Percentiles rank a stretch among this genome's conserved stretches.
Evolutionary conservation across 2,329 filamentous ascomycete genomes (phyloP).

Genomic region (Verticillium nonalfalfae): DNA sequence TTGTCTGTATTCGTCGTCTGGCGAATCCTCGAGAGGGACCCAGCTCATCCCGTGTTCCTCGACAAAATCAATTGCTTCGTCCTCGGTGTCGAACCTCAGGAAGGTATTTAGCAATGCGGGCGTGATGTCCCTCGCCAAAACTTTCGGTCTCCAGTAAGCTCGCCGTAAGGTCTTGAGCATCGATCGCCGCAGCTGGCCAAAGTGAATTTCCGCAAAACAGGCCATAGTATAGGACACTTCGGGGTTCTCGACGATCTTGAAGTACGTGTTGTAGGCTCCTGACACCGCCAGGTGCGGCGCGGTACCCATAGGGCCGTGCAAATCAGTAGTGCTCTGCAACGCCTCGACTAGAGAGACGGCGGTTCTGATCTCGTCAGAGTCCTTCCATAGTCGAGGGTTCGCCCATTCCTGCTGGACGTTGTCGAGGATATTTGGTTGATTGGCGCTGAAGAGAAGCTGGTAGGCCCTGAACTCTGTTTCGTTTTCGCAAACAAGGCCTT

Average conservation of each 20-base stretch:
- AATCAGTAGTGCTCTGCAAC: conserved; percentile 50
- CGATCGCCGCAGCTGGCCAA: conserved; percentile 52
- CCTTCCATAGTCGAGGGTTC: conserved; percentile 44
- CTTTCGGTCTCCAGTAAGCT: conserved; percentile 49
- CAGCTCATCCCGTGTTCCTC: conserved; percentile 52
- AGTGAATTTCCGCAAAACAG: conserved; percentile 63
- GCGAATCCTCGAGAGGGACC: conserved; percentile 24
- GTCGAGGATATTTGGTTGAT: conserved; percentile 49
- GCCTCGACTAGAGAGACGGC: conserved; percentile 55
- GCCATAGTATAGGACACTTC: conserved; percentile 63
- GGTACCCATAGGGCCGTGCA: conserved; percentile 51
- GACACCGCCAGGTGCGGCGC: conserved; percentile 41
- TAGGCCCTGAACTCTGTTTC: conserved; percentile 63
- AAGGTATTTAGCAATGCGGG: conserved; percentile 47
- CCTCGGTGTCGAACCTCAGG: conserved; percentile 60
- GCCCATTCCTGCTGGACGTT: conserved; percentile 48
- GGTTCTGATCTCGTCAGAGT: conserved; percentile 53
- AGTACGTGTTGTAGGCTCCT: conserved; percentile 47
- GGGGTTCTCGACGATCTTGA: conserved; percentile 50
- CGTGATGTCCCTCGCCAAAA: conserved; percentile 54
- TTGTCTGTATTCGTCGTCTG: conserved; percentile 26
- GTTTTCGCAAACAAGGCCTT: conserved; percentile 51
- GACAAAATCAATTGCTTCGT: conserved; percentile 60
- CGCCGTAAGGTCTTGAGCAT: conserved; percentile 49
- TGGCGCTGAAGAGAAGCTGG: conserved; percentile 55